phyloP scores from a whole-genome alignment of 352 stramenopile genomes.

The Phytophthora nicotianae region DNA sequence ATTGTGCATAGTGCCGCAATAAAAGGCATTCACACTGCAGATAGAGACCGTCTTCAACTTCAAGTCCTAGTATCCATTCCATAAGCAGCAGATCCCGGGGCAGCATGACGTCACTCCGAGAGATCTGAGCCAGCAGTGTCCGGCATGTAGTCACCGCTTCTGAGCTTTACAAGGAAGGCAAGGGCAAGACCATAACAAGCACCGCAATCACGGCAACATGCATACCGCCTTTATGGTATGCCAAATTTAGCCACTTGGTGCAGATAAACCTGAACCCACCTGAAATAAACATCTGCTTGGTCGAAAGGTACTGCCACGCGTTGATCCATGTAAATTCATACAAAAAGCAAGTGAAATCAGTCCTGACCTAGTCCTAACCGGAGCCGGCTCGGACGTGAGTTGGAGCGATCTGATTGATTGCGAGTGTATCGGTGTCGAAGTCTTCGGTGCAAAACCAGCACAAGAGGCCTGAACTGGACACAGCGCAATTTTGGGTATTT shows the following conservation, averaged over 20 bases:
- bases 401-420: slow-evolving; percentile 43
- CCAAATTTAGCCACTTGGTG: slow-evolving; percentile 8
- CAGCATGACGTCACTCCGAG: slow-evolving; percentile 4
- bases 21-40: too few species aligned
- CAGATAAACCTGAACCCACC: slow-evolving; percentile 18
- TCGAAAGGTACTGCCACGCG: slow-evolving; percentile 22
- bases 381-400: slow-evolving; percentile 10
- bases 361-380: slow-evolving; percentile 24
- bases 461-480: slow-evolving; percentile 33
- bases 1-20: too few species aligned
- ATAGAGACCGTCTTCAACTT: slow-evolving; percentile 6
- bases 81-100: slow-evolving; percentile 7
- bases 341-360: slow-evolving; percentile 36
- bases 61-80: too few species aligned
- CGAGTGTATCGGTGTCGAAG: slow-evolving; percentile 18
- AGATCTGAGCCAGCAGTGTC: slow-evolving; percentile 2
- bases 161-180: too few species aligned
- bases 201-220: too few species aligned
- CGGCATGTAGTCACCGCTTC: too few species aligned
- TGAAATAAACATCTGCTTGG: slow-evolving; percentile 14
- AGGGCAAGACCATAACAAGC: too few species aligned
- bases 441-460: slow-evolving; percentile 25
- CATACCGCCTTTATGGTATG: too few species aligned
- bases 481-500: background rate
- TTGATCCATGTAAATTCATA: slow-evolving; percentile 18